Evolutionary conservation across 1,139 yeast species (phyloP), one percentile per base, ranked within the genome.

Genomic region (Hansenula lynferdii): DNA sequence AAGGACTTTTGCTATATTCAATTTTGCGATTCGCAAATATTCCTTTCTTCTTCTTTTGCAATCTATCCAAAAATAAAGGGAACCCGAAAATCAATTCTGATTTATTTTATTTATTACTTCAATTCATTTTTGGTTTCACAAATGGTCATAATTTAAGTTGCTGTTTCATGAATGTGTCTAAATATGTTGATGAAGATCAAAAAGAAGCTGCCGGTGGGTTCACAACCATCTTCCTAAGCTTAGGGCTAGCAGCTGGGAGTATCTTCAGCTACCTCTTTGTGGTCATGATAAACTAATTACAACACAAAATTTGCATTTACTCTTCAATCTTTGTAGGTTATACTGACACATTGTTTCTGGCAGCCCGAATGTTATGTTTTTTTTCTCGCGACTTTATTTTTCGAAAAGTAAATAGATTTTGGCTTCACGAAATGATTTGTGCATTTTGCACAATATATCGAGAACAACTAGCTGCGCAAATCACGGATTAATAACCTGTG

Each of bases 191-290:
- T 12, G 85, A 77, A 33, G 73, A 73, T 17, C 94, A 86, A 54
- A 81, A 80, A 58, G 89, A 85, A 48, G 96, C 96, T 0, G 96
- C 97, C 1, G 96, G 97, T 28, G 97, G 96, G 4, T 85, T 89
- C 58, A 84, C 95, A 40, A 78, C 87, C 1, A 77, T 87, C 14
- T 77, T 85, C 48, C 69, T 87, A 39, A 81, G 90, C 42, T 54
- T 77, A 17, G 96, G 96, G 0, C 68, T 89, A 40, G 80, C 94
- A 0, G 66, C 73, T 4, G 97, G 97, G 2, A 80, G 95, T 47
- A 52, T 89, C 1, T 58, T 82, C 37, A 82, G 95, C 53, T 86
- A 86, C 55, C 54, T 77, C 1, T 70, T 85, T 41, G 89, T 81
- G 3, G n/a, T 22, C 3, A 12, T 36, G 8, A 34, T 34, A 5